Percentiles rank a stretch among this genome's conserved stretches.
phyloP scores from a whole-genome alignment of 78 protist genomes.

The Mastigamoeba balamuthi region DNA sequence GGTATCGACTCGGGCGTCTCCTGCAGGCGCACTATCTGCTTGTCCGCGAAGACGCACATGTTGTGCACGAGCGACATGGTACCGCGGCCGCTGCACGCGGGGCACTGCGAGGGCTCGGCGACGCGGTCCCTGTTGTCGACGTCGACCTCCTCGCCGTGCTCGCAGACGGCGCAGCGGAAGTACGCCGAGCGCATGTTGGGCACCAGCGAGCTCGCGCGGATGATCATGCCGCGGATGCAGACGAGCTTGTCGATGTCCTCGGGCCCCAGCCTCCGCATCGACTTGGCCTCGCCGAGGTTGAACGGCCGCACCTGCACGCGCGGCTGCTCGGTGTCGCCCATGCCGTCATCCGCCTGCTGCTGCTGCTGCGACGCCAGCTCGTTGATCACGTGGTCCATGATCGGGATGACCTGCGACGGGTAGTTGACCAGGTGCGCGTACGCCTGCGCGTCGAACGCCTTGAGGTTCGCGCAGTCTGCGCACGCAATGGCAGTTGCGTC shows the following conservation, averaged over 20 bases:
- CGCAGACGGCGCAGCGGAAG: conserved; percentile 60
- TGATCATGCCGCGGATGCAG: conserved; percentile 85
- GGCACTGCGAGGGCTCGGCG: conserved; percentile 71
- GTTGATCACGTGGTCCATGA: too few species aligned
- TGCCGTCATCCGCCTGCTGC: too few species aligned
- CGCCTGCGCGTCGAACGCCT: too few species aligned
- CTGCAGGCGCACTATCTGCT: conserved; percentile 88
- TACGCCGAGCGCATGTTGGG: conserved; percentile 70
- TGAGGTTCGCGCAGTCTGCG: too few species aligned
- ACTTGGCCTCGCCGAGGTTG: conserved; percentile 22
- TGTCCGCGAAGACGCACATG: conserved; percentile 83
- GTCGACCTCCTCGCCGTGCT: neutral
- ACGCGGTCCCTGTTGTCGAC: conserved; percentile 43
- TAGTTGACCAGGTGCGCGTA: too few species aligned
- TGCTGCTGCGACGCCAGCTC: too few species aligned
- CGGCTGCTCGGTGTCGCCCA: too few species aligned
- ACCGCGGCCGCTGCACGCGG: conserved; percentile 38
- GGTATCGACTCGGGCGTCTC: conserved; percentile 86
- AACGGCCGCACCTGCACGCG: conserved; percentile 13
- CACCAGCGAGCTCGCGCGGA: conserved; percentile 51
- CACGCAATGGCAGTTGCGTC: too few species aligned
- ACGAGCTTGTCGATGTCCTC: conserved; percentile 82
- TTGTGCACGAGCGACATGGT: conserved; percentile 79
- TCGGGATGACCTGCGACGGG: neutral
- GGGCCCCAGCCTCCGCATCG: conserved; percentile 80